These are phyloP conservation scores for Obba rivulosa DNA, from an alignment of 768 basidiomycete genomes.

Conservation along the genomic window DNA sequence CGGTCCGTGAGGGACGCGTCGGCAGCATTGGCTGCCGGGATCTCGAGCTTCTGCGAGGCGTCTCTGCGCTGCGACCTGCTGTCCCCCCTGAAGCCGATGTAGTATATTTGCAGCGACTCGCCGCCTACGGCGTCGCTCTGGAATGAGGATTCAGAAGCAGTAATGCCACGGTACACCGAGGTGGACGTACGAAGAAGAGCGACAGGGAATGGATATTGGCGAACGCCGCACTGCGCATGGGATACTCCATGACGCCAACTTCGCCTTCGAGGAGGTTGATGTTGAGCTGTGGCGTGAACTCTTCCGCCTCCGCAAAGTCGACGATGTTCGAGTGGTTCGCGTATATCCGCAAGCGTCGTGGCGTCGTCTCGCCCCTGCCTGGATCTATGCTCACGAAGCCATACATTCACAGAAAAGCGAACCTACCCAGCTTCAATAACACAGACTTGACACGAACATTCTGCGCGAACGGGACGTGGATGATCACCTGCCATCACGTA, in stretches of 20 bases:
- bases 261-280: constrained; percentile 71
- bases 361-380: constrained; percentile 78
- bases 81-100: constrained; percentile 81
- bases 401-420: background rate
- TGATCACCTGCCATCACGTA: constrained; percentile 51
- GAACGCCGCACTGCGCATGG: constrained; percentile 70
- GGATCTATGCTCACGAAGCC: constrained; percentile 2
- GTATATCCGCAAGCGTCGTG: constrained; percentile 70
- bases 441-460: constrained; percentile 73
- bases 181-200: constrained; percentile 67
- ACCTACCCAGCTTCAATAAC: constrained; percentile 70
- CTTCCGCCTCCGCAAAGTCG: constrained; percentile 72
- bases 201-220: constrained; percentile 69
- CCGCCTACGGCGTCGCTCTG: constrained; percentile 67
- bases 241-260: constrained; percentile 67
- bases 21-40: constrained; percentile 76
- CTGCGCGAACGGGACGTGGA: constrained; percentile 77
- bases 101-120: constrained; percentile 65
- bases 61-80: constrained; percentile 49
- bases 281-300: constrained; percentile 62
- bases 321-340: constrained; percentile 70
- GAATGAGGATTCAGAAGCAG: too few relatives aligned
- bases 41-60: constrained; percentile 56
- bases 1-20: constrained; percentile 66
- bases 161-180: too few relatives aligned